Conservation (phyloP, 768 basidiomycete species). For the Coprinellus micaceus region DNA sequence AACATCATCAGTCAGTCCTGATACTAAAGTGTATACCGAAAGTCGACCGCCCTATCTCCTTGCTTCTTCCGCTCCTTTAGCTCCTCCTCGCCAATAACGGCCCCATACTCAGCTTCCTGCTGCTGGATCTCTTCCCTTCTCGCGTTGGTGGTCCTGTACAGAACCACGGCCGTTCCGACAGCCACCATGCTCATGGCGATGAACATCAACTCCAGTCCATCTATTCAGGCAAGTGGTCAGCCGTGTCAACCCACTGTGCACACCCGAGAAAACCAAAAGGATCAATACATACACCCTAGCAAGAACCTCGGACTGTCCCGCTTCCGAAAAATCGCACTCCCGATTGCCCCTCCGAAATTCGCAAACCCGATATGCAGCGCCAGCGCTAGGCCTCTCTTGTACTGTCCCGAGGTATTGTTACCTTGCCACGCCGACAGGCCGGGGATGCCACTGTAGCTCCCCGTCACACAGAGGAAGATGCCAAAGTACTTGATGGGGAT, state of each 20-base stretch:
- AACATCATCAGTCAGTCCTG: neutral
- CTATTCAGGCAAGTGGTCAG: conserved; percentile 26
- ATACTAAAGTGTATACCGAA: conserved; percentile 44
- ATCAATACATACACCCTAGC: conserved; percentile 51
- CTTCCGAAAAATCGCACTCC: conserved; percentile 57
- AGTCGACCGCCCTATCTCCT: conserved; percentile 63
- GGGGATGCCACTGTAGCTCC: conserved; percentile 59
- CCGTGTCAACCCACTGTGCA: neutral
- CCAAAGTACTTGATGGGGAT: conserved; percentile 67
- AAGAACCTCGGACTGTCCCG: conserved; percentile 59
- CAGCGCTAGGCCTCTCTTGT: conserved; percentile 67
- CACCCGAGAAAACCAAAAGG: neutral
- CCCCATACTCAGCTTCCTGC: conserved; percentile 19
- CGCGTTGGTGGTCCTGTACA: conserved; percentile 55
- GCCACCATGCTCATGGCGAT: conserved; percentile 59
- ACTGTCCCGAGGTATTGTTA: conserved; percentile 65
- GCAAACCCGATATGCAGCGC: conserved; percentile 67
- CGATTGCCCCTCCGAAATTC: conserved; percentile 62
- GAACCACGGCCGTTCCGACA: conserved; percentile 43
- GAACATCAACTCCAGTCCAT: conserved; percentile 64
- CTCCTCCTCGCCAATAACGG: conserved; percentile 29
- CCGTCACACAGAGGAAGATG: conserved; percentile 63
- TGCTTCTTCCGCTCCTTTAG: conserved; percentile 36
- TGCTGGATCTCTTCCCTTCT: conserved; percentile 40
- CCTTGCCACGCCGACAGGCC: conserved; percentile 63